A percentile compares a stretch with the other conserved stretches of the same genome.
phyloP scores from a whole-genome alignment of 2,329 filamentous ascomycete genomes.

The Hypoxylon sp. region DNA sequence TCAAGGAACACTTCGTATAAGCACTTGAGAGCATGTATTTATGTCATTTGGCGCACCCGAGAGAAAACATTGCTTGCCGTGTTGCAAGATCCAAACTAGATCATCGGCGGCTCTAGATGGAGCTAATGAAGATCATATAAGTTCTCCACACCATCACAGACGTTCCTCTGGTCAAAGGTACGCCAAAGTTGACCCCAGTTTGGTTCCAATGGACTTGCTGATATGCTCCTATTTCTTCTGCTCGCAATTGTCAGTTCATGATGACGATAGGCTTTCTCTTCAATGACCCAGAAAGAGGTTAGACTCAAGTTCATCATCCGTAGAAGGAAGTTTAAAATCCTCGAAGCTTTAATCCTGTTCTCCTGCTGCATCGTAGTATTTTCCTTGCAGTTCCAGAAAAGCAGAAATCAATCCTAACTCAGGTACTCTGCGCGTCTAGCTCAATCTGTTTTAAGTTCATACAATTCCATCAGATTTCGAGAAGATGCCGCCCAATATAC shows the following conservation, averaged over 20 bases:
- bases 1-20: neutral
- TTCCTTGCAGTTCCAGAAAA: neutral
- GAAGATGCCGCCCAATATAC: conserved; percentile 21
- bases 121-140: conserved; percentile 11
- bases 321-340: conserved; percentile 3
- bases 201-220: conserved; percentile 6
- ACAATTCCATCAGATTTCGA: neutral
- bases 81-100: conserved; percentile 4
- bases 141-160: neutral
- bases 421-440: neutral
- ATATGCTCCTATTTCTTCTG: conserved; percentile 2
- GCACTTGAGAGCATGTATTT: neutral
- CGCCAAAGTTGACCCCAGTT: neutral
- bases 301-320: neutral
- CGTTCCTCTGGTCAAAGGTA: neutral
- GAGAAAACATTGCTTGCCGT: neutral
- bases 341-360: neutral
- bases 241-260: neutral
- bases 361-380: neutral
- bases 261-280: conserved; percentile 5
- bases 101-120: conserved; percentile 18
- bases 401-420: neutral
- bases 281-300: neutral
- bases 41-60: neutral
- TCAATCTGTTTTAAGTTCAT: neutral